These are phyloP conservation scores for Fusarium clavum DNA, from an alignment of 2,329 filamentous ascomycete species.

Conservation along the genomic window DNA sequence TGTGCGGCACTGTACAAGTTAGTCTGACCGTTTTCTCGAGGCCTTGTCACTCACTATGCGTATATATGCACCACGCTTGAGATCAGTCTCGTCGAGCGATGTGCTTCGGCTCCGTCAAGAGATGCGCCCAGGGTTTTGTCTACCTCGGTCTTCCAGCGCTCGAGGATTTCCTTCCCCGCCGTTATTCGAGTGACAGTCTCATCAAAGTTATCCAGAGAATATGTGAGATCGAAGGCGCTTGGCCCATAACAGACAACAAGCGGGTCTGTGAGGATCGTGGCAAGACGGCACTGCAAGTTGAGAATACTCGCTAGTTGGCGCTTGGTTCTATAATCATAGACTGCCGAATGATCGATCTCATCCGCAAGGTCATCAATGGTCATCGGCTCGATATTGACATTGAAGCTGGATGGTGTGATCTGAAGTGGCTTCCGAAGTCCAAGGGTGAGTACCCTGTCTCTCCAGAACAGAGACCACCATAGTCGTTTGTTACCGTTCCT, in stretches of 20 bases:
- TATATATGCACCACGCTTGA: slow-evolving; percentile 33
- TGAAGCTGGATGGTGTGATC: slow-evolving; percentile 17
- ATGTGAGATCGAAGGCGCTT: slow-evolving; percentile 7
- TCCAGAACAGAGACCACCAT: slow-evolving; percentile 31
- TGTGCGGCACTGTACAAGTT: slow-evolving; percentile 14
- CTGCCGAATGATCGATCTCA: neutral
- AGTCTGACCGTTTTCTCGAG: accelerated
- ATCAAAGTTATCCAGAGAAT: slow-evolving; percentile 12
- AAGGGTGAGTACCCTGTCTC: slow-evolving; percentile 12
- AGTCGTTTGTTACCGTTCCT: slow-evolving; percentile 19
- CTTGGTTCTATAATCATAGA: slow-evolving; percentile 2
- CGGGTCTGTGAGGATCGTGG: slow-evolving; percentile 7
- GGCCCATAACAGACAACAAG: slow-evolving; percentile 16
- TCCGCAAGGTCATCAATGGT: neutral
- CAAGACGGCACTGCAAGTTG: slow-evolving; percentile 2
- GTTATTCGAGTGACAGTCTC: neutral
- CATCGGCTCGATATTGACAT: neutral
- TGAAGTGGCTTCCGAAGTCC: slow-evolving; percentile 12
- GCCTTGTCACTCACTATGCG: slow-evolving; percentile 1
- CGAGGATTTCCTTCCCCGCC: neutral
- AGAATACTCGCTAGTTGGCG: slow-evolving; percentile 2
- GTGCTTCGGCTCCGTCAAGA: neutral
- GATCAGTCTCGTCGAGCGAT: slow-evolving; percentile 17
- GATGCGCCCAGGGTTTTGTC: slow-evolving; percentile 5
- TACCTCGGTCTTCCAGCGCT: slow-evolving; percentile 5